Evolutionary conservation across 148 eudicot genomes (phyloP), one percentile per base, ranked within the genome.

Genomic region (Camellia japonica): DNA sequence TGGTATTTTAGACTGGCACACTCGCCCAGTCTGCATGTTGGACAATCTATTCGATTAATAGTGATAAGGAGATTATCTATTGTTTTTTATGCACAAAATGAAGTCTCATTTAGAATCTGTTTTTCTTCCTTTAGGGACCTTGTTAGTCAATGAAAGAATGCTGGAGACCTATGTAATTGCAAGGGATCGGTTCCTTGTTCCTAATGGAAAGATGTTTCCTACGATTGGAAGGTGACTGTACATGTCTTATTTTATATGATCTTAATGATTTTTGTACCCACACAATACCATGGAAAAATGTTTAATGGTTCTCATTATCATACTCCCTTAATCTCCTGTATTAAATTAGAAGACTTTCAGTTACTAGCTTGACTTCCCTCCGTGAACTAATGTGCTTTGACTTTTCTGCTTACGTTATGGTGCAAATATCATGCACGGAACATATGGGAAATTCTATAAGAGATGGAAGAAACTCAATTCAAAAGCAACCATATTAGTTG

Each of bases 121-220:
- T 47, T 47, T 47, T 8, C 44, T 9, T 73, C n/a, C 72, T 87
- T 78, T 87, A 96, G 99, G 98, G 64, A 96, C 98, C 15, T 85
- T 96, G 86, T 82, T 96, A 80, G 91, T 96, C 71, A 96, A 96
- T 87, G 99, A 96, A 80, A 91, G 99, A 86, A 96, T 96, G 99
- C 83, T 96, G 65, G 99, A 96, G 83, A 90, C 99, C 41, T 96
- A 96, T 80, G 91, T 96, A 65, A 96, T 96, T 83, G 99, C 99
- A 20, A 90, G 99, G 69, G 98, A 96, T 77, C 91, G 98, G 64
- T 96, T 93, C 81, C 99, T 96, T 87, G 89, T 86, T 79, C 94
- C 99, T 10, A 86, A 83, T 82, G 99, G 99, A 43, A 96, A 96
- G 89, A 96, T 96, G 99, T 96, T 93, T 79, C 99, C 99, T 58